Evolutionary conservation across 2,329 filamentous ascomycete genomes (phyloP).

Genomic region (Nigrospora oryzae): DNA sequence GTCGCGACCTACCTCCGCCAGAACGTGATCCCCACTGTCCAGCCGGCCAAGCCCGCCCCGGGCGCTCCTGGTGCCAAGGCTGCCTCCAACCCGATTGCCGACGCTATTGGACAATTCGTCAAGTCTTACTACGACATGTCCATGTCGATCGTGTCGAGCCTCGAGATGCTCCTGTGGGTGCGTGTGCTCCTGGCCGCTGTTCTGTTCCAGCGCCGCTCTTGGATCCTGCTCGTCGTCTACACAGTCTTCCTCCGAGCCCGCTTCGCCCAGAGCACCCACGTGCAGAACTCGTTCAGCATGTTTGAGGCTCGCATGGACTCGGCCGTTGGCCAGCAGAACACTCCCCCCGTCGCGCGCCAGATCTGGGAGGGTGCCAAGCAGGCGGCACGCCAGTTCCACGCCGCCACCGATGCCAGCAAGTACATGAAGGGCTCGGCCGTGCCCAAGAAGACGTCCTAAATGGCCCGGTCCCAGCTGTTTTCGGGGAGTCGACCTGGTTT

Average conservation of each 20-base stretch:
- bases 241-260: conserved; percentile 87
- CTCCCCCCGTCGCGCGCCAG: conserved; percentile 69
- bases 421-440: conserved; percentile 54
- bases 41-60: conserved; percentile 54
- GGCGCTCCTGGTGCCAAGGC: conserved; percentile 48
- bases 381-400: conserved; percentile 63
- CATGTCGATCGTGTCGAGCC: conserved; percentile 84
- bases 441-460: conserved; percentile 58
- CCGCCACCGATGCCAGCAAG: conserved; percentile 68
- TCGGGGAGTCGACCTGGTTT: background rate
- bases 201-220: conserved; percentile 83
- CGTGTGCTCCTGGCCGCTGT: conserved; percentile 74
- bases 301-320: conserved; percentile 71
- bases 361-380: conserved; percentile 76
- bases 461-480: background rate
- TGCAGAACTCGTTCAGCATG: conserved; percentile 72
- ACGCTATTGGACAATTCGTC: conserved; percentile 84
- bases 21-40: conserved; percentile 82
- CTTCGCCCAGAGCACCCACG: conserved; percentile 82
- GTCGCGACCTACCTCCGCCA: conserved; percentile 93
- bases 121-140: conserved; percentile 96
- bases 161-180: conserved; percentile 83
- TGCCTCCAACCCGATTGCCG: conserved; percentile 55
- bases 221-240: conserved; percentile 81
- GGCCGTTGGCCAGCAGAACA: conserved; percentile 76